Evolutionary conservation across 2,329 filamentous ascomycete genomes (phyloP).

Genomic region (Neurospora sp.): DNA sequence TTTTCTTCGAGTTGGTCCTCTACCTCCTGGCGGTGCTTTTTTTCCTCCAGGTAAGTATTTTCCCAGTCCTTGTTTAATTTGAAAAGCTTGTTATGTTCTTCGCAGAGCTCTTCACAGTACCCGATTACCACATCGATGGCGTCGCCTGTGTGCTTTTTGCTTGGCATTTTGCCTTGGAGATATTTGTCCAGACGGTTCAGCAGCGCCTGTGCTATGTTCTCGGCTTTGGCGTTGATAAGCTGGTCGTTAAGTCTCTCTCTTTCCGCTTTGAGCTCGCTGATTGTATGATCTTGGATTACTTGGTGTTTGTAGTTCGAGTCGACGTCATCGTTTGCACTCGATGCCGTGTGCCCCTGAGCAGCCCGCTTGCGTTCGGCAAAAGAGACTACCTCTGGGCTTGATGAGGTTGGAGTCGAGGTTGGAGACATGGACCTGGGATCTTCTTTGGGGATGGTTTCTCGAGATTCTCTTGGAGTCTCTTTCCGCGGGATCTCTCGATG

Average conservation of each 20-base stretch:
- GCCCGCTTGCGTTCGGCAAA: not conserved
- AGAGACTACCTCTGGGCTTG: not conserved
- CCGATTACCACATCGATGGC: not conserved
- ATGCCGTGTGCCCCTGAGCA: not conserved
- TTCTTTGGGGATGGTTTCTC: not conserved
- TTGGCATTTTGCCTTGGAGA: fast-evolving
- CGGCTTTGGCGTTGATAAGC: not conserved
- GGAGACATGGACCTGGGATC: not conserved
- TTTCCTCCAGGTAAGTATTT: fast-evolving
- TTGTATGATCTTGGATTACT: not conserved
- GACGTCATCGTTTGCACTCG: not conserved
- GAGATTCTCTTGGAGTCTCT: not conserved
- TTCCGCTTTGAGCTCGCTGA: not conserved
- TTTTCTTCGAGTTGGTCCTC: not conserved
- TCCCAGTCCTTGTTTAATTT: not conserved
- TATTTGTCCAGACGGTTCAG: not conserved
- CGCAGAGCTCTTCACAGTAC: not conserved
- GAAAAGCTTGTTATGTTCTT: not conserved
- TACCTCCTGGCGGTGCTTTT: not conserved
- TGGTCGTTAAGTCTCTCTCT: not conserved
- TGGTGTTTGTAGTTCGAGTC: not conserved
- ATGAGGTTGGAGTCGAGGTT: not conserved
- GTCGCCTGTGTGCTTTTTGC: not conserved
- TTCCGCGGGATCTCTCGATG: not conserved
- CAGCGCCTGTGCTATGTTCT: not conserved